phyloP scores from a whole-genome alignment of 2,329 filamentous ascomycete species.

The Xylaria sp. region DNA sequence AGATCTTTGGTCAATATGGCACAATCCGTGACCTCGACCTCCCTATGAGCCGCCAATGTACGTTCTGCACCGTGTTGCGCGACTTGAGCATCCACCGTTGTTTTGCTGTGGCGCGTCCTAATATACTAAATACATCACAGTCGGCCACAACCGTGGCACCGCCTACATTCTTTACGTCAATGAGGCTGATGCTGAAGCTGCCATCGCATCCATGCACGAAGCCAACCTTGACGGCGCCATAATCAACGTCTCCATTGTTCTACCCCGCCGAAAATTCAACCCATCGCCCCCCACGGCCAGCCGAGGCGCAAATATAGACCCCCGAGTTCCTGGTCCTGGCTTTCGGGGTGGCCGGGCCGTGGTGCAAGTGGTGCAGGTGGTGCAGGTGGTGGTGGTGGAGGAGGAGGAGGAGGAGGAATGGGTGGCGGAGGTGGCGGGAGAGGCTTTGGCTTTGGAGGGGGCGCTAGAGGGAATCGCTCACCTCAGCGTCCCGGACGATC shows the following conservation, averaged over 20 bases:
- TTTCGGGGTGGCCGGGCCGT: constrained; percentile 39
- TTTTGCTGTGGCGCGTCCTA: constrained; percentile 10
- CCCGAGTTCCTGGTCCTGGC: constrained; percentile 53
- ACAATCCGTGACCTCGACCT: constrained; percentile 86
- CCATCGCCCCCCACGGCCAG: constrained; percentile 76
- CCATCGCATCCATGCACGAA: constrained; percentile 97
- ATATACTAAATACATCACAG: constrained; percentile 52
- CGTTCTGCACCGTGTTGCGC: neutral
- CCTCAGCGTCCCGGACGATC: constrained; percentile 34
- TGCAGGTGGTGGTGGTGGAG: constrained; percentile 44
- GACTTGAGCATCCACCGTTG: neutral
- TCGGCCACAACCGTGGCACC: constrained; percentile 88
- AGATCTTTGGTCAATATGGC: constrained; percentile 92
- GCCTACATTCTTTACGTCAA: constrained; percentile 88
- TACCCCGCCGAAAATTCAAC: constrained; percentile 83
- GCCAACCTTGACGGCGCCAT: constrained; percentile 85
- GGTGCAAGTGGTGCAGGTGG: no score
- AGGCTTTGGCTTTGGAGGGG: constrained; percentile 40
- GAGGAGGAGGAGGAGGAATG: constrained; percentile 34
- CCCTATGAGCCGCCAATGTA: constrained; percentile 86
- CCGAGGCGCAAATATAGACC: constrained; percentile 64
- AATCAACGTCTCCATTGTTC: constrained; percentile 86
- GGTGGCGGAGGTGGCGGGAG: constrained; percentile 45
- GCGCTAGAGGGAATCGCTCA: constrained; percentile 37
- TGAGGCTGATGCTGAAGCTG: constrained; percentile 80